These are phyloP conservation scores for Metschnikowia chrysomelidarum DNA, from an alignment of 805 yeast species.

Conservation along the genomic window DNA sequence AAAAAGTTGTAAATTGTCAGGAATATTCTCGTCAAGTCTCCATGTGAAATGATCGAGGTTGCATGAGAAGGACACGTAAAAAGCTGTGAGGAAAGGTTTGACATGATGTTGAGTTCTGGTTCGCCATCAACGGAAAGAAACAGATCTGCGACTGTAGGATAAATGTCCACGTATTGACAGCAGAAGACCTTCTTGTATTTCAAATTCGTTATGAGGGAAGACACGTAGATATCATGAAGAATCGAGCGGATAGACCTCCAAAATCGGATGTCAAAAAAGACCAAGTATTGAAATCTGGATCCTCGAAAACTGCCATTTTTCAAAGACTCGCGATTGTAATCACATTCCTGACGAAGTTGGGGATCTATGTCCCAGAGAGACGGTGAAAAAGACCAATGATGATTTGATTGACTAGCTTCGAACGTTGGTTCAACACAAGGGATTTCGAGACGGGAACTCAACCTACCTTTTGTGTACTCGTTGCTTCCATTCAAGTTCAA, in stretches of 20 bases:
- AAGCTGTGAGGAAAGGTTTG: conserved; percentile 75
- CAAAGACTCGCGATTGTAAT: conserved; percentile 35
- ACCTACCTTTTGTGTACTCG: conserved; percentile 29
- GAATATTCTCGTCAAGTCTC: conserved; percentile 60
- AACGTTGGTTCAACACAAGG: conserved; percentile 29
- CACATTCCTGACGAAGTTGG: conserved; percentile 45
- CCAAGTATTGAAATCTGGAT: conserved; percentile 57
- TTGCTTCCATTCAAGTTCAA: conserved; percentile 7
- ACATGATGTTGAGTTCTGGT: conserved; percentile 76
- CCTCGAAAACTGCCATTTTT: conserved; percentile 38
- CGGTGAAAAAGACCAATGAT: conserved; percentile 42
- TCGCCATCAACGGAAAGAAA: conserved; percentile 78
- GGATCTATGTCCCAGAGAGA: conserved; percentile 47
- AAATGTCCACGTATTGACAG: conserved; percentile 80
- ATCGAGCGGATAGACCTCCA: conserved; percentile 61
- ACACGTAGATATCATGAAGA: conserved; percentile 63
- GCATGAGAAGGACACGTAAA: conserved; percentile 89
- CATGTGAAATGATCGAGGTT: conserved; percentile 56
- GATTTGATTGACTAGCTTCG: conserved; percentile 10
- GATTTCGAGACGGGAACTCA: conserved; percentile 35
- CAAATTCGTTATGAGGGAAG: conserved; percentile 60
- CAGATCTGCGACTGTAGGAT: conserved; percentile 70
- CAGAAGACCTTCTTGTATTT: conserved; percentile 57
- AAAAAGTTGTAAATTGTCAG: conserved; percentile 63
- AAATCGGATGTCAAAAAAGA: conserved; percentile 66